These are phyloP conservation scores for Globisporangium takayamanum DNA, from an alignment of 352 stramenopile species.

Conservation along the genomic window DNA sequence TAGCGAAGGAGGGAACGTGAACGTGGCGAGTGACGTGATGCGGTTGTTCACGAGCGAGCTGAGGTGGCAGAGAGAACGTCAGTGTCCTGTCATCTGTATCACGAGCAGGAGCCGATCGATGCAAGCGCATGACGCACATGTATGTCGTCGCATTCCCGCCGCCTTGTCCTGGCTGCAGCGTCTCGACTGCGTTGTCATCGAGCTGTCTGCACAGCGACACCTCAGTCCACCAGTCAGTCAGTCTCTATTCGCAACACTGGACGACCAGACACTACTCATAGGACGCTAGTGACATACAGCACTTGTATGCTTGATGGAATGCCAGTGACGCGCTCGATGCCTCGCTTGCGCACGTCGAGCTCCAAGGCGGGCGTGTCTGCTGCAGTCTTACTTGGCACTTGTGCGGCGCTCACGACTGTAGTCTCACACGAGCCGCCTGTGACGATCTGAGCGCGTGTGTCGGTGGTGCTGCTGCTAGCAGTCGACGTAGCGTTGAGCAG, in stretches of 20 bases:
- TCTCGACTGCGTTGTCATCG: conserved; percentile 9
- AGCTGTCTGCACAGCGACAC: conserved; percentile 1
- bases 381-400: conserved; percentile 1
- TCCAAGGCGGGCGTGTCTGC: conserved; percentile 6
- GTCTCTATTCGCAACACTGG: too few relatives aligned
- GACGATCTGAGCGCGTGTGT: conserved; percentile 6
- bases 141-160: conserved; percentile 4
- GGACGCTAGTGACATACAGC: conserved; percentile 4
- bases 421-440: conserved; percentile 13
- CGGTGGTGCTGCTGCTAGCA: not conserved
- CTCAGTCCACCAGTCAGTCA: not conserved
- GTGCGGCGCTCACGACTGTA: conserved; percentile 14
- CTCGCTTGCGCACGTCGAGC: conserved; percentile 22
- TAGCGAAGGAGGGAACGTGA: conserved; percentile 20
- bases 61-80: not conserved
- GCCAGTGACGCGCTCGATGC: conserved; percentile 24
- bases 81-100: too few relatives aligned
- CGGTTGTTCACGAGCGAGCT: conserved; percentile 34
- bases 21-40: conserved; percentile 18
- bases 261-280: too few relatives aligned
- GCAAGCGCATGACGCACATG: conserved; percentile 1
- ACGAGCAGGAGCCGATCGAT: not conserved
- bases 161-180: conserved; percentile 1
- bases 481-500: too few relatives aligned
- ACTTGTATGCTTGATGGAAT: conserved; percentile 21